Percentiles rank a stretch among this genome's conserved stretches.
These are phyloP conservation scores for Arabidopsis thaliana DNA, from an alignment of 345 rosid species.

Conservation along the genomic window DNA sequence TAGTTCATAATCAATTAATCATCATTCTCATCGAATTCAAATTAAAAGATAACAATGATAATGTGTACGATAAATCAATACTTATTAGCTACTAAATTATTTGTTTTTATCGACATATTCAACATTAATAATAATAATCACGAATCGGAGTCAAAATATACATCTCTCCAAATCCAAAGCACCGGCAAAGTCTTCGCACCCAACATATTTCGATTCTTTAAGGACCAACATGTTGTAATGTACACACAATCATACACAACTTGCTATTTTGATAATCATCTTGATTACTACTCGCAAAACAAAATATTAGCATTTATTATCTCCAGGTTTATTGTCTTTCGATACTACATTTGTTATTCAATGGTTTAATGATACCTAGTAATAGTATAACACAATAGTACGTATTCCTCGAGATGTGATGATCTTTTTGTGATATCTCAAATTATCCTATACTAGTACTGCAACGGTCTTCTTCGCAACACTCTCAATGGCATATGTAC, in stretches of 20 bases:
- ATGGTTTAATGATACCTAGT: not conserved
- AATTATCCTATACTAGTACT: not conserved
- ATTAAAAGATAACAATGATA: not conserved
- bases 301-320: constrained; percentile 4
- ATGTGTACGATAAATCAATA: not conserved
- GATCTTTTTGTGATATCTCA: not conserved
- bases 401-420: too few relatives aligned
- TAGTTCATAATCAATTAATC: constrained; percentile 13
- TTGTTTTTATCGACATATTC: not conserved
- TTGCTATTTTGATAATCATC: constrained; percentile 19
- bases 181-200: constrained; percentile 30
- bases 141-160: constrained; percentile 21
- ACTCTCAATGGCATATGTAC: not conserved
- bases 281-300: constrained; percentile 15
- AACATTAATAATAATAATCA: constrained; percentile 6
- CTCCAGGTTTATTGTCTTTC: constrained; percentile 13
- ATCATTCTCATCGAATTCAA: constrained; percentile 4
- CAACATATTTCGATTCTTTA: constrained; percentile 32
- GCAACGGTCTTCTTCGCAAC: not conserved
- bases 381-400: too few relatives aligned
- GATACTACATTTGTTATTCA: constrained; percentile 1
- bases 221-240: constrained; percentile 25
- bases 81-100: not conserved
- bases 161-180: constrained; percentile 31
- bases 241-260: constrained; percentile 26